Evolutionary conservation across 257 asterid species (phyloP).

Genomic region (Ilex aquifolium): DNA sequence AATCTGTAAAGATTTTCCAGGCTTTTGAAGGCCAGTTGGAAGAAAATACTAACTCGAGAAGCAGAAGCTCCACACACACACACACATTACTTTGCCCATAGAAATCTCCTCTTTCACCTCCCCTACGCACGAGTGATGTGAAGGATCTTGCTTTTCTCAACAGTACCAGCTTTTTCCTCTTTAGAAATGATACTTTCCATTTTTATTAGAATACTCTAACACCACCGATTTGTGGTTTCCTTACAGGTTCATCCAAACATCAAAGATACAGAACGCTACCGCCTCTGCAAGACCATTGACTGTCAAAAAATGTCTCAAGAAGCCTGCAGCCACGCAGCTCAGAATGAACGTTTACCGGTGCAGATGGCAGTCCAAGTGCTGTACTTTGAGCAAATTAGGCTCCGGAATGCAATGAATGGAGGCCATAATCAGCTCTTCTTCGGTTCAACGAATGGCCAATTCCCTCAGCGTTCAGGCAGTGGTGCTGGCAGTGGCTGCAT

Average conservation of each 20-base stretch:
- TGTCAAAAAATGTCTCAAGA: slow-evolving; percentile 1
- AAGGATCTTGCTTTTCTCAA: too few relatives aligned
- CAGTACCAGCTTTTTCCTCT: too few relatives aligned
- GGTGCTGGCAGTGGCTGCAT: slow-evolving; percentile 4
- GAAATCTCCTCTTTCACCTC: too few relatives aligned
- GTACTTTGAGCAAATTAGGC: slow-evolving; percentile 1
- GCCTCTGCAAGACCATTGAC: slow-evolving; percentile 3
- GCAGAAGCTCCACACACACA: too few relatives aligned
- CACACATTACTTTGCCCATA: too few relatives aligned
- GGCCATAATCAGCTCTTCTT: background rate
- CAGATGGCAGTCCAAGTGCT: slow-evolving; percentile 5
- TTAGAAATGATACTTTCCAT: too few relatives aligned
- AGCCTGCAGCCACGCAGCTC: slow-evolving; percentile 4
- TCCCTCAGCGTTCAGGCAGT: slow-evolving; percentile 3
- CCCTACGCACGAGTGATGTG: too few relatives aligned
- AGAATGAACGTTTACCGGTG: slow-evolving; percentile 1
- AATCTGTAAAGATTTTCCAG: too few relatives aligned
- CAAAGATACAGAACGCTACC: background rate
- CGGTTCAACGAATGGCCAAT: background rate
- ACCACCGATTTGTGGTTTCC: background rate
- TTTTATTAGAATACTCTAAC: too few relatives aligned
- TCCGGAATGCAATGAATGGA: slow-evolving; percentile 1
- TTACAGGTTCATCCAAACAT: slow-evolving; percentile 1
- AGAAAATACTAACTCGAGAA: too few relatives aligned
- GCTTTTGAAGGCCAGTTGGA: too few relatives aligned